A percentile compares a stretch with the other conserved stretches of the same genome.
These are phyloP conservation scores for Pyrenochaeta sp. DNA, from an alignment of 2,329 filamentous ascomycete genomes.

Conservation along the genomic window DNA sequence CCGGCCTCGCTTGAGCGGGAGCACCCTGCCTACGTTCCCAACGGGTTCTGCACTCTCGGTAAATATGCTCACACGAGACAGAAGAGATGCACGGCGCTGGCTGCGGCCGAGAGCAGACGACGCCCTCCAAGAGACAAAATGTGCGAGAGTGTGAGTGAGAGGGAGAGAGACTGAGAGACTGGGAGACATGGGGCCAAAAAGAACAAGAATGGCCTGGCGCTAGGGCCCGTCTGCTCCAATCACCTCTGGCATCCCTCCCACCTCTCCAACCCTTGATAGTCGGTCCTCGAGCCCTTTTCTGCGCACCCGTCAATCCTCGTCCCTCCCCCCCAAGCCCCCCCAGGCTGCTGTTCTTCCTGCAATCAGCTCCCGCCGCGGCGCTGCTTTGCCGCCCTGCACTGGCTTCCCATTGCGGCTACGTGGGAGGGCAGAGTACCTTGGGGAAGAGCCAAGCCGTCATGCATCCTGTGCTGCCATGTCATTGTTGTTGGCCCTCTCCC, in stretches of 20 bases:
- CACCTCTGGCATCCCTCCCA: neutral
- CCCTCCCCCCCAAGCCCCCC: neutral
- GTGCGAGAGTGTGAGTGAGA: too few relatives aligned
- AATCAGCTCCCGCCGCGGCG: slow-evolving; percentile 19
- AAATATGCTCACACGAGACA: slow-evolving; percentile 13
- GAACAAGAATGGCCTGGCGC: neutral
- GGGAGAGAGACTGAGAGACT: too few relatives aligned
- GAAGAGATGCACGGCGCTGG: too few relatives aligned
- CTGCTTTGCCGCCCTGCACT: slow-evolving; percentile 8
- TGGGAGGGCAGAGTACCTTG: slow-evolving; percentile 8
- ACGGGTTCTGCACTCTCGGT: slow-evolving; percentile 14
- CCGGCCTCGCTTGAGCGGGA: slow-evolving; percentile 24
- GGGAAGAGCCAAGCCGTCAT: slow-evolving; percentile 15
- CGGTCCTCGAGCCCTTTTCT: neutral
- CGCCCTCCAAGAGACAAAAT: too few relatives aligned
- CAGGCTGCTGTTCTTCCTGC: slow-evolving; percentile 23
- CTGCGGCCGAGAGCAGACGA: too few relatives aligned
- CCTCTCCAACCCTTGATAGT: neutral
- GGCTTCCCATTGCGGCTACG: slow-evolving; percentile 12
- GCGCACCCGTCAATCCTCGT: too few relatives aligned
- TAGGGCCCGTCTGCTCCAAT: neutral
- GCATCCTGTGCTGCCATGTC: slow-evolving; percentile 16
- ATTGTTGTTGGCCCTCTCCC: slow-evolving; percentile 10
- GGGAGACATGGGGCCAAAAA: too few relatives aligned
- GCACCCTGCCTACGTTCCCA: neutral